Conservation (phyloP, 768 basidiomycete species). For the Tylopilus felleus region DNA sequence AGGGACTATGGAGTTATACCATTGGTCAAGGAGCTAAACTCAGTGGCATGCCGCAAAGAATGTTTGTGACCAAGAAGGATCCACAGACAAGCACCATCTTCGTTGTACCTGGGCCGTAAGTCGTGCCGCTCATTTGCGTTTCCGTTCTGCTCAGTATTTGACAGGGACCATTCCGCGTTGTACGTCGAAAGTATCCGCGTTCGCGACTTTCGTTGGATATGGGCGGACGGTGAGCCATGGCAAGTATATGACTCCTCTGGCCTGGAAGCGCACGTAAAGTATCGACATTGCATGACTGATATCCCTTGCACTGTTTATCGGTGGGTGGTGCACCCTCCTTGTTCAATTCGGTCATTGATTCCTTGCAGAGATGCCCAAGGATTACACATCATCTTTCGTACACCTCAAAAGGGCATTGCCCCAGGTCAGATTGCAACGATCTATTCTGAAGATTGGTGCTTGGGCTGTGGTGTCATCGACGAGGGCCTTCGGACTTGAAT, state of each 20-base stretch:
- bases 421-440: slow-evolving; percentile 79
- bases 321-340: slow-evolving; percentile 33
- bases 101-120: slow-evolving; percentile 71
- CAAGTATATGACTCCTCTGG: slow-evolving; percentile 42
- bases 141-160: background rate
- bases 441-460: slow-evolving; percentile 73
- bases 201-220: slow-evolving; percentile 72
- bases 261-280: slow-evolving; percentile 50
- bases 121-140: background rate
- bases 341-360: slow-evolving; percentile 3
- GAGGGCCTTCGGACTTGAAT: slow-evolving; percentile 16
- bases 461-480: slow-evolving; percentile 76
- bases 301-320: slow-evolving; percentile 50
- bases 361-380: slow-evolving; percentile 21
- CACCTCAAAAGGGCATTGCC: slow-evolving; percentile 64
- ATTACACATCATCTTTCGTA: slow-evolving; percentile 48
- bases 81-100: slow-evolving; percentile 58
- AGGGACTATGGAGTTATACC: slow-evolving; percentile 82
- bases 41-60: slow-evolving; percentile 52
- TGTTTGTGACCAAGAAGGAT: slow-evolving; percentile 79
- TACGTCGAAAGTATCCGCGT: slow-evolving; percentile 40
- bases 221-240: slow-evolving; percentile 54
- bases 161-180: slow-evolving; percentile 61
- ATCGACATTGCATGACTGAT: slow-evolving; percentile 66
- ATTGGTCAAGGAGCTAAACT: slow-evolving; percentile 79